A percentile compares a stretch with the other conserved stretches of the same genome.
Conservation (phyloP, 805 yeast genomes). For the Zygotorulaspora florentina region DNA sequence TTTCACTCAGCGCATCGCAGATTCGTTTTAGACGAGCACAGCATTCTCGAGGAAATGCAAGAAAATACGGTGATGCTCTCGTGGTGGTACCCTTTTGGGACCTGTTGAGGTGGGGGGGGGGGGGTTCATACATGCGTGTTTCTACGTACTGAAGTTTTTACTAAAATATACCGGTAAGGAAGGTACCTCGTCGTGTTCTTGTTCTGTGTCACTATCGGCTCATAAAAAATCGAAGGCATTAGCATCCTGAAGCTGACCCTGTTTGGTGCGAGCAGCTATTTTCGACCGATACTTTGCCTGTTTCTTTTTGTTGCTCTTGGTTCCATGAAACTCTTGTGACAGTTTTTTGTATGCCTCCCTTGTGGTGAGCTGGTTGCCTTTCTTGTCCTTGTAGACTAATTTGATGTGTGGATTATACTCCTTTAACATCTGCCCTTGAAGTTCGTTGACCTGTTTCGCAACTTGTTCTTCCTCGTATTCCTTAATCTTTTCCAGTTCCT, state of each 20-base stretch:
- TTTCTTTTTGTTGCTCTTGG: conserved; percentile 29
- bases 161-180: too few species aligned
- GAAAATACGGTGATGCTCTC: too few species aligned
- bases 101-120: too few species aligned
- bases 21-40: too few species aligned
- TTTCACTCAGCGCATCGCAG: too few species aligned
- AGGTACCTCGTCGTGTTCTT: too few species aligned
- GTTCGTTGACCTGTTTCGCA: conserved; percentile 24
- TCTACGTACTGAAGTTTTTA: too few species aligned
- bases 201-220: too few species aligned
- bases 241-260: neutral
- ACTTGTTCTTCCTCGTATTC: conserved; percentile 26
- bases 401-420: conserved; percentile 43
- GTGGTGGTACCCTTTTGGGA: too few species aligned
- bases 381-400: conserved; percentile 58
- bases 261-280: conserved; percentile 22
- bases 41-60: too few species aligned
- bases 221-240: conserved; percentile 4
- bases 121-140: too few species aligned
- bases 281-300: conserved; percentile 22
- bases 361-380: conserved; percentile 53
- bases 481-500: conserved; percentile 6
- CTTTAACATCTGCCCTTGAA: conserved; percentile 33
- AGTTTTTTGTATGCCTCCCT: conserved; percentile 75
- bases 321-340: conserved; percentile 77